Evolutionary conservation across 179 eudicot species (phyloP).

Genomic region (Beta lomatogona): DNA sequence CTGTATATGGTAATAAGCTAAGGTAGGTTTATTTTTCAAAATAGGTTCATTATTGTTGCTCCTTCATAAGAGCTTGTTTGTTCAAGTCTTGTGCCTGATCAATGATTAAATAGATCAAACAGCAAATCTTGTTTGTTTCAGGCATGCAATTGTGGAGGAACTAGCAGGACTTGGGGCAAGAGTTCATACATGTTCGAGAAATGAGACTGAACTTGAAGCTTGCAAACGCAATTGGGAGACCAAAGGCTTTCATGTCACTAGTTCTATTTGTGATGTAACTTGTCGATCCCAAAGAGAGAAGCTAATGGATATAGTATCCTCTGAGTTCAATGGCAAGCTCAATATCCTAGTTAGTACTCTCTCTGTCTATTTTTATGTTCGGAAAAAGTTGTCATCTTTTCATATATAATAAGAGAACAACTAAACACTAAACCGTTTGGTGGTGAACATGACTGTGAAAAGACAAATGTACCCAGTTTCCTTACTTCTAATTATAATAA

Average conservation of each 20-base stretch:
- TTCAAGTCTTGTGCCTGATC: no score
- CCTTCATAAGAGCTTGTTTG: no score
- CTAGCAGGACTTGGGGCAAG: slow-evolving; percentile 12
- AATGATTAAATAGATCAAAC: no score
- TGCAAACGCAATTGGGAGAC: slow-evolving; percentile 13
- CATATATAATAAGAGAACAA: no score
- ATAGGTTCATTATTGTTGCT: no score
- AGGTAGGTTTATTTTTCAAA: no score
- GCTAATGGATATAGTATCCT: slow-evolving; percentile 1
- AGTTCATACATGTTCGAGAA: slow-evolving; percentile 18
- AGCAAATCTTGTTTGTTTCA: neutral
- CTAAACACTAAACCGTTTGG: no score
- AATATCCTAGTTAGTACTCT: slow-evolving; percentile 4
- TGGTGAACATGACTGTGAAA: no score
- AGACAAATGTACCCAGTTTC: no score
- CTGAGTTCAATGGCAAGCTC: slow-evolving; percentile 11
- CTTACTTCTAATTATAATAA: no score
- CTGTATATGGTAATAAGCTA: no score
- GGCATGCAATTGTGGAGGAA: slow-evolving; percentile 17
- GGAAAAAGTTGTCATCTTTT: neutral
- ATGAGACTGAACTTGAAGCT: slow-evolving; percentile 14
- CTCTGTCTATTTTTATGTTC: neutral
- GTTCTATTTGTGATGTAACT: slow-evolving; percentile 12
- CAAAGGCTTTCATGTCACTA: slow-evolving; percentile 13
- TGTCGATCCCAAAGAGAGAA: slow-evolving; percentile 7